phyloP scores from a whole-genome alignment of 2,329 filamentous ascomycete genomes.

The Byssothecium circinans region DNA sequence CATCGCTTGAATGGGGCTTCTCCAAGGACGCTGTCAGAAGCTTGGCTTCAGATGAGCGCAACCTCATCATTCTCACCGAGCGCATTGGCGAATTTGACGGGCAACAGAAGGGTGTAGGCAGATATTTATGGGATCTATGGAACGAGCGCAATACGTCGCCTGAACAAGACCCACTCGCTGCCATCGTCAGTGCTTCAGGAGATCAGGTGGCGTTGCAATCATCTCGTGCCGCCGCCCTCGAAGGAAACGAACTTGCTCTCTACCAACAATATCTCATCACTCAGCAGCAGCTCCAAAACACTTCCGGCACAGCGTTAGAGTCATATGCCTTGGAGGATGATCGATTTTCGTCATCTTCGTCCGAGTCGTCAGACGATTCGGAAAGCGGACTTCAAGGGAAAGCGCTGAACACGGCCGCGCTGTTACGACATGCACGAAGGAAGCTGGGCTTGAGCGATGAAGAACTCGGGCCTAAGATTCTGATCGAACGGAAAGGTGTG shows the following conservation, averaged over 20 bases:
- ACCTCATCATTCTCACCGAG: constrained; percentile 86
- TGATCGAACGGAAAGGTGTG: constrained; percentile 85
- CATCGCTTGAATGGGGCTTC: constrained; percentile 91
- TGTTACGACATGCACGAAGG: constrained; percentile 74
- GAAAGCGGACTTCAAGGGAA: constrained; percentile 90
- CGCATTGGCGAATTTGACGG: constrained; percentile 54
- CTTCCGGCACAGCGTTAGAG: constrained; percentile 66
- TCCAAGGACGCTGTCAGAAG: constrained; percentile 76
- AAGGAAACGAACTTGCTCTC: constrained; percentile 72
- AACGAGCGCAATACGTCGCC: constrained; percentile 24
- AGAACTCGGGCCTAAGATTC: constrained; percentile 86
- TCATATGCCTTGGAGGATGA: constrained; percentile 75
- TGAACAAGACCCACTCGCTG: constrained; percentile 45
- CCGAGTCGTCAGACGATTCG: constrained; percentile 83
- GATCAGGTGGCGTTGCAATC: constrained; percentile 31
- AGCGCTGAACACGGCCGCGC: constrained; percentile 83
- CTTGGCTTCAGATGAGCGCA: constrained; percentile 75
- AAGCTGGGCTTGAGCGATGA: constrained; percentile 86
- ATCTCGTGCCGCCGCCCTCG: constrained; percentile 63
- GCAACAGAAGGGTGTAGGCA: constrained; percentile 57
- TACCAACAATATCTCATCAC: constrained; percentile 94
- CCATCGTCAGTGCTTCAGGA: constrained; percentile 67
- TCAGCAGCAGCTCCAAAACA: constrained; percentile 82
- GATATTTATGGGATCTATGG: constrained; percentile 70
- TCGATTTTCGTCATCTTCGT: constrained; percentile 81